Evolutionary conservation across 2,329 filamentous ascomycete genomes (phyloP).

Genomic region (Aaosphaeria arxii): DNA sequence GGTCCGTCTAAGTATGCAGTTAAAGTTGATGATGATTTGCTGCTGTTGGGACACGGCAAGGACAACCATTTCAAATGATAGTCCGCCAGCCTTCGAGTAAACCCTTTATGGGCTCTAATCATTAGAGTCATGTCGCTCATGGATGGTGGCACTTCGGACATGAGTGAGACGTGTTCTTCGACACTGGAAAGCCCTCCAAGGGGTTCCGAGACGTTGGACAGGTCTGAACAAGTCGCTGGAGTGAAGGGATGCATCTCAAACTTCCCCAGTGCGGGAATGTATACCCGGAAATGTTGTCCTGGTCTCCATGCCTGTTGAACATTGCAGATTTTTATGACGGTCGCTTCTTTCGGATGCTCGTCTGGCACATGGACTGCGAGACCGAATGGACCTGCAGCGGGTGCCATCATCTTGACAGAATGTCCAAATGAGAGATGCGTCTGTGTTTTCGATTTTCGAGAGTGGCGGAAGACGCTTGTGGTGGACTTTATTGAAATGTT

Average conservation of each 20-base stretch:
- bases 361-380: neutral
- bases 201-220: neutral
- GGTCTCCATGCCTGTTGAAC: constrained; percentile 23
- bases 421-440: constrained; percentile 14
- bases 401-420: constrained; percentile 19
- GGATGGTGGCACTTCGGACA: neutral
- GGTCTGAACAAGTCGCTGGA: constrained; percentile 20
- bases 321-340: constrained; percentile 18
- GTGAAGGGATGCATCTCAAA: constrained; percentile 28
- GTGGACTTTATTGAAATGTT: constrained; percentile 16
- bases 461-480: constrained; percentile 5
- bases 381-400: neutral
- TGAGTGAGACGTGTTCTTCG: constrained; percentile 9
- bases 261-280: constrained; percentile 19
- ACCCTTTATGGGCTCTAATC: constrained; percentile 16
- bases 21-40: constrained; percentile 9
- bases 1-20: constrained; percentile 26
- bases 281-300: constrained; percentile 29
- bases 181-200: constrained; percentile 6
- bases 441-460: constrained; percentile 5
- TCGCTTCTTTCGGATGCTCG: constrained; percentile 9
- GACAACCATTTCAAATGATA: constrained; percentile 22
- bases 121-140: constrained; percentile 22
- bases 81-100: constrained; percentile 18
- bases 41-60: constrained; percentile 25